Evolutionary conservation across 192 early-diverging fungal species (phyloP).

Genomic region (Coemansia erecta): DNA sequence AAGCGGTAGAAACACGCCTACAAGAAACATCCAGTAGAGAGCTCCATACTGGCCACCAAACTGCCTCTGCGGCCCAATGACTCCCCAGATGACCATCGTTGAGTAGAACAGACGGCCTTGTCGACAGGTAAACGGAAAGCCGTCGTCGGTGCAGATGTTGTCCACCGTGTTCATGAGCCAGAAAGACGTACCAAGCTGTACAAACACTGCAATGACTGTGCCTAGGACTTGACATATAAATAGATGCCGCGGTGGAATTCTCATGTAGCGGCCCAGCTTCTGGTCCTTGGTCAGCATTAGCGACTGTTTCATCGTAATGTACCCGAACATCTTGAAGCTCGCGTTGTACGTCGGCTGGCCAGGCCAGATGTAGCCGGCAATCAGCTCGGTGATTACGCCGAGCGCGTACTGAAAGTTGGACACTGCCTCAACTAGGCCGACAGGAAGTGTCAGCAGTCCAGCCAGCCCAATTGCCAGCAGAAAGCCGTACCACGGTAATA

Average conservation of each 20-base stretch:
- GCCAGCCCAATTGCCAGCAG: conserved; percentile 58
- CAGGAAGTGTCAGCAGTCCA: conserved; percentile 62
- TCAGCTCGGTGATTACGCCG: conserved; percentile 78
- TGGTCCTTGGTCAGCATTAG: conserved; percentile 61
- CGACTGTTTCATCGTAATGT: conserved; percentile 69
- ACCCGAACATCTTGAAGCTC: conserved; percentile 79
- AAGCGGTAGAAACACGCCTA: conserved; percentile 63
- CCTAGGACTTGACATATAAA: conserved; percentile 71
- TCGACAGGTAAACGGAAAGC: conserved; percentile 64
- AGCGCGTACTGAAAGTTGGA: conserved; percentile 70
- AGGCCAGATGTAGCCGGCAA: conserved; percentile 71
- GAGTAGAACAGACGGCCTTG: conserved; percentile 59
- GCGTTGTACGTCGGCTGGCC: conserved; percentile 75
- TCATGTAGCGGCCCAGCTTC: conserved; percentile 72
- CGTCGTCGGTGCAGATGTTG: conserved; percentile 53
- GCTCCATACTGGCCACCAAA: conserved; percentile 54
- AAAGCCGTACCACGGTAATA: conserved; percentile 65
- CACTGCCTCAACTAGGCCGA: conserved; percentile 74
- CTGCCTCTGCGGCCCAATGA: conserved; percentile 63
- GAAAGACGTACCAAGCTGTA: conserved; percentile 63
- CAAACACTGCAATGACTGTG: conserved; percentile 64
- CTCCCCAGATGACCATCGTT: conserved; percentile 72
- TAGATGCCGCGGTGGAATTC: conserved; percentile 70
- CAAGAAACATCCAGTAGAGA: conserved; percentile 52
- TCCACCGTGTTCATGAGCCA: conserved; percentile 60